Base-by-base conservation (phyloP, 495 filamentous ascomycete species). In the Clohesyomyces aquaticus region DNA sequence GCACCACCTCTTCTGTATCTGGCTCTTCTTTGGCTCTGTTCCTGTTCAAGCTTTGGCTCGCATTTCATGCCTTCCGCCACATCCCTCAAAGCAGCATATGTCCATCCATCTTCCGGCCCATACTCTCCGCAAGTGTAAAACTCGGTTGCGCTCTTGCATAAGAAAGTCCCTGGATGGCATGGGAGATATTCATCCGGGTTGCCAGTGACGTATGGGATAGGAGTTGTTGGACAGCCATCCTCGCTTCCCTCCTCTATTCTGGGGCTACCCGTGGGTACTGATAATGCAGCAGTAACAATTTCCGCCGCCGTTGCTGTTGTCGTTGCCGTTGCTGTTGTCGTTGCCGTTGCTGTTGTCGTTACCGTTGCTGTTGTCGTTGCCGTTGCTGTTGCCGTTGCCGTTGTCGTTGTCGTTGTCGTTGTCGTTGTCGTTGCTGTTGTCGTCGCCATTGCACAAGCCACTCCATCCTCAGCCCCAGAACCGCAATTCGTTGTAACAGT, bases 161-260 rank as follows among this genome's bases (percentile, higher is more conserved):
- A 63, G 67, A 76, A 74, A 1, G 71, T 70, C 1, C 70, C 73
- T n/a, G 72, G 73, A 10, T 47, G 45, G 41, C 74, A 76, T 18
- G 71, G 71, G 10, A 76, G 69, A 49, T 71, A 76, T 23, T 25
- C 26, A 6, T 45, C 35, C 0, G 58, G 54, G 46, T 72, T 56
- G 25, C 8, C 21, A 4, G 19, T 23, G 12, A n/a, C 35, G 43
- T 51, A 48, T 11, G 26, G 63, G 8, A n/a, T 1, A 19, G 18
- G 41, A 28, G 29, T 19, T 55, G 28, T 32, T 28, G 16, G 12
- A 26, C n/a, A 26, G 12, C n/a, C 1, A 1, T 3, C 16, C 49
- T 38, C 6, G 32, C n/a, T n/a, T n/a, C n/a, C n/a, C n/a, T n/a
- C n/a, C n/a, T n/a, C n/a, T n/a, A n/a, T n/a, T n/a, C n/a, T n/a